A percentile compares a stretch with the other conserved stretches of the same genome.
Evolutionary conservation across 2,329 filamentous ascomycete genomes (phyloP).

Genomic region (Penicillium rolfsii): DNA sequence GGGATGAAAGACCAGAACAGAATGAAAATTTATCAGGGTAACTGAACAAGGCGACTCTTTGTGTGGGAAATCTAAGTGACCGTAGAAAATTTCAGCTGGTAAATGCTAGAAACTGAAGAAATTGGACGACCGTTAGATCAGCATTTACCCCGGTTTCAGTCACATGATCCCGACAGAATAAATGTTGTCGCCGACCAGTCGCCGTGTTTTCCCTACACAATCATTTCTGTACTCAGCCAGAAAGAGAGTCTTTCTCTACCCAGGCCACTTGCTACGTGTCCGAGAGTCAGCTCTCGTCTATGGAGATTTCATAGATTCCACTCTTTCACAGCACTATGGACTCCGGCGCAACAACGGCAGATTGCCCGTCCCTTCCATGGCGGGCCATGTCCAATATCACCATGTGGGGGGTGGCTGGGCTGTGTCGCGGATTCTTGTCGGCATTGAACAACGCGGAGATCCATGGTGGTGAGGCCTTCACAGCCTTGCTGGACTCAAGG

Average conservation of each 20-base stretch:
- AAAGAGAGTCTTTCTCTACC: slow-evolving; percentile 11
- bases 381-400: slow-evolving; percentile 72
- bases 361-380: slow-evolving; percentile 58
- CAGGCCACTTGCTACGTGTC: slow-evolving; percentile 13
- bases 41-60: neutral
- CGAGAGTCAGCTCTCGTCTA: slow-evolving; percentile 21
- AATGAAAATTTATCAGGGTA: neutral
- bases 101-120: no score
- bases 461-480: slow-evolving; percentile 73
- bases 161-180: slow-evolving; percentile 29
- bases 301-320: slow-evolving; percentile 29
- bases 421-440: slow-evolving; percentile 76
- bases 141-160: slow-evolving; percentile 25
- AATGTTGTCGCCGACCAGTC: slow-evolving; percentile 23
- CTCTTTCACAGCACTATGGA: slow-evolving; percentile 39
- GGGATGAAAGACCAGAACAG: neutral
- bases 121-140: neutral
- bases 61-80: neutral
- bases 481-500: slow-evolving; percentile 74
- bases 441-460: slow-evolving; percentile 75
- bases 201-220: slow-evolving; percentile 11
- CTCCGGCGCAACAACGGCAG: slow-evolving; percentile 48
- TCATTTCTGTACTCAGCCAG: slow-evolving; percentile 8
- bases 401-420: slow-evolving; percentile 71
- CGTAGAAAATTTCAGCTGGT: neutral